Evolutionary conservation across 2,329 filamentous ascomycete species (phyloP).

Genomic region (Penicillium sp.): DNA sequence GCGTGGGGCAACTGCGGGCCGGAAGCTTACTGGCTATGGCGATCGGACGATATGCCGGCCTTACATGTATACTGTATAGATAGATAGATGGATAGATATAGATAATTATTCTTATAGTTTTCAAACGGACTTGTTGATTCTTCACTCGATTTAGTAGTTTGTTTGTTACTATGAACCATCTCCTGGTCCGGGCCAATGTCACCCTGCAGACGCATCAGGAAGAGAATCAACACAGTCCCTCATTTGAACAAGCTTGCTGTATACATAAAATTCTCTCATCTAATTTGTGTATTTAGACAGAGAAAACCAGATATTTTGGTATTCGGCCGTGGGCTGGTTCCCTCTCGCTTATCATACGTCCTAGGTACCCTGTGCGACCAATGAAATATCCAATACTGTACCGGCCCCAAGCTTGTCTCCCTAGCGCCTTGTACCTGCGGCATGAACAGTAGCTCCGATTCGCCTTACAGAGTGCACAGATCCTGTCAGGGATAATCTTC

Average conservation of each 20-base stretch:
- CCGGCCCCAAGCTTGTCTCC: constrained; percentile 53
- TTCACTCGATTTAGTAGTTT: neutral
- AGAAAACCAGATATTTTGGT: neutral
- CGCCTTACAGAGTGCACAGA: constrained; percentile 67
- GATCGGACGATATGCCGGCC: neutral
- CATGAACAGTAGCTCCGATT: constrained; percentile 68
- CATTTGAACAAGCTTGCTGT: too few species aligned
- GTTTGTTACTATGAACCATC: neutral
- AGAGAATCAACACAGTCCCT: neutral
- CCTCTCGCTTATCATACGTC: neutral
- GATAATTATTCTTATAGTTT: too few species aligned
- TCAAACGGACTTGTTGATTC: neutral
- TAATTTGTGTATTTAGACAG: too few species aligned
- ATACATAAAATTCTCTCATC: too few species aligned
- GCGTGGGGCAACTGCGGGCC: constrained; percentile 7
- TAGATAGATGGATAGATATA: too few species aligned
- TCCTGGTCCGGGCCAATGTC: neutral
- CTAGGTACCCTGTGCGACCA: neutral
- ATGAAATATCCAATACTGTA: neutral
- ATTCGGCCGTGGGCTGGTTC: neutral
- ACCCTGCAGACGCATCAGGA: constrained; percentile 1
- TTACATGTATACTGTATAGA: too few species aligned
- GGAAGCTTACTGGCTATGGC: constrained; percentile 9
- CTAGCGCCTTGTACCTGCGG: constrained; percentile 68
- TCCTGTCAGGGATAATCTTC: constrained; percentile 65